Evolutionary conservation across 2,329 filamentous ascomycete species (phyloP).

Genomic region (Gliomastix tumulicola): DNA sequence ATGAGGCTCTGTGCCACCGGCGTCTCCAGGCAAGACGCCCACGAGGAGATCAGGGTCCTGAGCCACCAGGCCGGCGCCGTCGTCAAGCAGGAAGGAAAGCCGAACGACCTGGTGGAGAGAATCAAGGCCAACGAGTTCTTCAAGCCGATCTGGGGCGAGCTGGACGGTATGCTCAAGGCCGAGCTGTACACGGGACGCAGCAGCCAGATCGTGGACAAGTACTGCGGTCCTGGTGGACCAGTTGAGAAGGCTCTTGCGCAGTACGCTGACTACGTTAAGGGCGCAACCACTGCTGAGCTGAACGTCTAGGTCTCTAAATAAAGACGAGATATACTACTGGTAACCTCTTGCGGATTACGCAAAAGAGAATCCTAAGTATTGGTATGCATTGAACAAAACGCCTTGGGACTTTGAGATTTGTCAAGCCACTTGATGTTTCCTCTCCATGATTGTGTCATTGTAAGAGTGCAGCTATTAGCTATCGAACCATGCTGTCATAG

Average conservation of each 20-base stretch:
- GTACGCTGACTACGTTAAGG: constrained; percentile 26
- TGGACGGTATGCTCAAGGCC: constrained; percentile 61
- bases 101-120: constrained; percentile 76
- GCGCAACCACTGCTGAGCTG: constrained; percentile 25
- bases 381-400: too few species aligned
- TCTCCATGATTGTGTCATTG: too few species aligned
- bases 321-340: too few species aligned
- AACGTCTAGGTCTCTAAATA: too few species aligned
- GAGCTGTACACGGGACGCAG: constrained; percentile 42
- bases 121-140: constrained; percentile 72
- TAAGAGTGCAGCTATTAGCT: background rate
- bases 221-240: constrained; percentile 29
- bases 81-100: constrained; percentile 45
- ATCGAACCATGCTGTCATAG: background rate
- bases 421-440: too few species aligned
- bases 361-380: too few species aligned
- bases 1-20: constrained; percentile 71
- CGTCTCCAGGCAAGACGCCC: constrained; percentile 69
- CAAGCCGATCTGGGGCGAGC: constrained; percentile 59
- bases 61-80: constrained; percentile 57
- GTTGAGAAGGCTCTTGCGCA: constrained; percentile 29
- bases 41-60: constrained; percentile 81
- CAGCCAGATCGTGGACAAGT: constrained; percentile 35
- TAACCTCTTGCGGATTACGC: too few species aligned
- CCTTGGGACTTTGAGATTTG: too few species aligned